A percentile compares a stretch with the other conserved stretches of the same genome.
Evolutionary conservation across 495 filamentous ascomycete genomes (phyloP).

Genomic region (Cladorrhinum samala): DNA sequence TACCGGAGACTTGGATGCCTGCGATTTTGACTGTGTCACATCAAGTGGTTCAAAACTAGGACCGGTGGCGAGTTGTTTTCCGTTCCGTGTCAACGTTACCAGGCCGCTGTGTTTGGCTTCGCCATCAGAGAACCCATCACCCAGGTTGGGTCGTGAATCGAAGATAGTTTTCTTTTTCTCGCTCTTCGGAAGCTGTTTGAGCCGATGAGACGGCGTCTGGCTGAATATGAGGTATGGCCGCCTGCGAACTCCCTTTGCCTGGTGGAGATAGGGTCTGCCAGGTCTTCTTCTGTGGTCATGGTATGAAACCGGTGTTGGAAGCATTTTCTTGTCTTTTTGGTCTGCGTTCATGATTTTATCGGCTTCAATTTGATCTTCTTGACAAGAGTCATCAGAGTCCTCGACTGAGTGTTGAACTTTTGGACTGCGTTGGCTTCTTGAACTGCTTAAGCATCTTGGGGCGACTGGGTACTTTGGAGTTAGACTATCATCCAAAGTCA

Average conservation of each 20-base stretch:
- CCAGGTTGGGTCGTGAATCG: slow-evolving; percentile 1
- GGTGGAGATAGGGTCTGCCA: neutral
- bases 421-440: neutral
- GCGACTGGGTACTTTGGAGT: neutral
- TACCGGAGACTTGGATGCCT: neutral
- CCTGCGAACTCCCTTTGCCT: slow-evolving; percentile 5
- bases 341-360: no score
- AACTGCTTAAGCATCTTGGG: neutral
- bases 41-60: slow-evolving; percentile 11
- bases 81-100: slow-evolving; percentile 5
- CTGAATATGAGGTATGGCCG: slow-evolving; percentile 20
- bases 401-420: no score
- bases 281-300: neutral
- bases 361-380: no score
- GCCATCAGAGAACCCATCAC: slow-evolving; percentile 21
- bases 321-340: neutral
- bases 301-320: neutral
- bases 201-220: slow-evolving; percentile 11
- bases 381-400: no score
- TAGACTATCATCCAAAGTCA: neutral
- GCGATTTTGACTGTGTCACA: slow-evolving; percentile 11
- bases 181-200: slow-evolving; percentile 14
- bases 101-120: slow-evolving; percentile 19
- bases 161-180: neutral
- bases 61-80: neutral